Evolutionary conservation across 805 yeast genomes (phyloP), one percentile per base, ranked within the genome.

Genomic region (Nakazawaea anatomiae): DNA sequence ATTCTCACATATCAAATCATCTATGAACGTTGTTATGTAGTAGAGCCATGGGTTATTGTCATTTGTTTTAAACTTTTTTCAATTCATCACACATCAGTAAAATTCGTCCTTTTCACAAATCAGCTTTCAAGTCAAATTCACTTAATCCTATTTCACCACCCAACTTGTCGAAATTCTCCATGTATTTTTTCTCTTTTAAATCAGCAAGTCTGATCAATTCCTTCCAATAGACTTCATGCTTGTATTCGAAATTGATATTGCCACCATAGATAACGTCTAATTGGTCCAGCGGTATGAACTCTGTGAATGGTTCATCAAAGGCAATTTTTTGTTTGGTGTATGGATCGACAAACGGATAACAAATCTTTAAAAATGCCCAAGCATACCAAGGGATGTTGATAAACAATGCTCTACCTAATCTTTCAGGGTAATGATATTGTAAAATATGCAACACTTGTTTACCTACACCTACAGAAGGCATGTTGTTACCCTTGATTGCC

Each of bases 371-470:
- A 61, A 94, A 94, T 8, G 96, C 84, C 88, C 96, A 87, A 6
- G 91, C 98, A 50, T 91, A 69, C 80, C 94, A 87, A 11, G 98
- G 98, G 57, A 94, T 90, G 67, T 94, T 92, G 46, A 96, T 88
- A 49, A 94, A 74, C 45, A 91, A 74, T 0, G 97, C 97, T 63
- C 85, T 86, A 39, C 99, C 99, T 53, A 94, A 75, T 60, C 99
- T 80, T 66, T 94, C 99, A 4, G 99, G 99, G 66, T 94, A 94
- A 68, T 94, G 99, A 10, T 96, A 90, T 70, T 94, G 99, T 59
- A 94, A 73, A 64, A 94, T 94, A 66, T 87, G 89, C 57, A 94
- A 75, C 34, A 92, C 98, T 69, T 90, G 96, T 64, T 91, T 85
- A 36, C 97, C 97, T 14, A 83, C 87, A 47, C 86, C 77, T 42